Evolutionary conservation across 2,329 filamentous ascomycete species (phyloP).

Genomic region (Basipetospora sp.): DNA sequence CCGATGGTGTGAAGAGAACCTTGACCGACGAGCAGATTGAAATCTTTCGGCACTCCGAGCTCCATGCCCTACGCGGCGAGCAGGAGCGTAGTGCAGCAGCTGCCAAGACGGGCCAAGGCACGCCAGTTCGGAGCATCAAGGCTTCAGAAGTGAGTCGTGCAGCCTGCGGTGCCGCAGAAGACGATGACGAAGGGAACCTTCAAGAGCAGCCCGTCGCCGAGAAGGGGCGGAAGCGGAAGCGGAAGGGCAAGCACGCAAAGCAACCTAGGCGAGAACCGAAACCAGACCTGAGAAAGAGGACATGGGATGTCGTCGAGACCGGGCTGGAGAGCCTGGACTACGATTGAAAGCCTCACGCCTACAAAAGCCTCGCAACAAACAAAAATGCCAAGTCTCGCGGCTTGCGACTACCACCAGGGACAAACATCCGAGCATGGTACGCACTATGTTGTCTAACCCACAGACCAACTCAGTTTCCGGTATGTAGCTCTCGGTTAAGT

Average conservation of each 20-base stretch:
- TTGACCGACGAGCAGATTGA: constrained; percentile 81
- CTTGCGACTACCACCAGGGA: too few species aligned
- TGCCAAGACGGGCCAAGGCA: too few species aligned
- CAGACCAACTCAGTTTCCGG: too few species aligned
- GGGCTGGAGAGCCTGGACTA: constrained; percentile 48
- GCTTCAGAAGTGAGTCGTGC: neutral
- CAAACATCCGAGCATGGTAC: too few species aligned
- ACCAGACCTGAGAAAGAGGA: constrained; percentile 49
- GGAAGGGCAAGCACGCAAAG: constrained; percentile 7
- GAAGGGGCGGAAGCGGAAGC: constrained; percentile 20
- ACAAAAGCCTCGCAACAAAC: too few species aligned
- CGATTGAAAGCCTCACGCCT: constrained; percentile 25
- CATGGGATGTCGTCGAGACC: constrained; percentile 50
- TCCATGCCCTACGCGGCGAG: constrained; percentile 51
- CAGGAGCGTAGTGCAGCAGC: neutral
- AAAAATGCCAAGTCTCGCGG: too few species aligned
- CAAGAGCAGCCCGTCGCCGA: neutral
- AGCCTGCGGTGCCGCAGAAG: neutral
- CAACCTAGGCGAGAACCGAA: constrained; percentile 27
- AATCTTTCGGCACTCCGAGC: constrained; percentile 80
- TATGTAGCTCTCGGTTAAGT: too few species aligned
- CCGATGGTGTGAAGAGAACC: constrained; percentile 74
- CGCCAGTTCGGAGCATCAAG: neutral
- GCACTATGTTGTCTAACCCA: too few species aligned
- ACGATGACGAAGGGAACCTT: neutral